Evolutionary conservation across 257 asterid species (phyloP).

Genomic region (Anisodus tanguticus): DNA sequence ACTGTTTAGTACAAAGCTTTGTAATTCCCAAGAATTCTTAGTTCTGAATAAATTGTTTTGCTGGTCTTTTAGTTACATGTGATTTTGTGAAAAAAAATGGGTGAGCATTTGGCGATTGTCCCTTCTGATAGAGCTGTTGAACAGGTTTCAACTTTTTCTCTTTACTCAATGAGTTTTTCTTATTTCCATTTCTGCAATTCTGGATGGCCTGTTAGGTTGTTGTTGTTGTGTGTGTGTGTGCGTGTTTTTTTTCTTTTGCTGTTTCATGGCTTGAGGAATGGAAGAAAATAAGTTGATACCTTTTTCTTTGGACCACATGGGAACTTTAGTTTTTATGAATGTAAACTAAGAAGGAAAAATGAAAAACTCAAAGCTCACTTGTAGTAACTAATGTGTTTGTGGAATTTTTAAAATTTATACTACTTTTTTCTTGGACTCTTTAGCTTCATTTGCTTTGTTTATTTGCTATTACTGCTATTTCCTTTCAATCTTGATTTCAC

Average conservation of each 20-base stretch:
- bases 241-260: not conserved
- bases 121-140: conserved; percentile 50
- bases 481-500: too few relatives aligned
- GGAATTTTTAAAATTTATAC: not conserved
- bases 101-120: conserved; percentile 36
- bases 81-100: conserved; percentile 37
- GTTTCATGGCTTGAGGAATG: not conserved
- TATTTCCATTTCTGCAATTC: not conserved
- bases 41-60: not conserved
- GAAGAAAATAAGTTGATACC: not conserved
- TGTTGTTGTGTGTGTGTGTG: not conserved
- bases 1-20: not conserved
- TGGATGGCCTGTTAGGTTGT: not conserved
- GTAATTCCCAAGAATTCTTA: not conserved
- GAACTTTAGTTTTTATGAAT: too few relatives aligned
- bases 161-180: not conserved
- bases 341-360: not conserved
- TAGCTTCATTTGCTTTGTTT: too few relatives aligned
- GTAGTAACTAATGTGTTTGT: too few relatives aligned
- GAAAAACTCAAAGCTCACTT: not conserved
- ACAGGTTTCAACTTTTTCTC: conserved; percentile 39
- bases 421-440: too few relatives aligned
- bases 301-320: not conserved
- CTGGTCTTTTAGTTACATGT: conserved; percentile 24
- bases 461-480: too few relatives aligned